Base-by-base conservation (phyloP, 176 grass and related monocot genomes). In the Aegilops tauschii region DNA sequence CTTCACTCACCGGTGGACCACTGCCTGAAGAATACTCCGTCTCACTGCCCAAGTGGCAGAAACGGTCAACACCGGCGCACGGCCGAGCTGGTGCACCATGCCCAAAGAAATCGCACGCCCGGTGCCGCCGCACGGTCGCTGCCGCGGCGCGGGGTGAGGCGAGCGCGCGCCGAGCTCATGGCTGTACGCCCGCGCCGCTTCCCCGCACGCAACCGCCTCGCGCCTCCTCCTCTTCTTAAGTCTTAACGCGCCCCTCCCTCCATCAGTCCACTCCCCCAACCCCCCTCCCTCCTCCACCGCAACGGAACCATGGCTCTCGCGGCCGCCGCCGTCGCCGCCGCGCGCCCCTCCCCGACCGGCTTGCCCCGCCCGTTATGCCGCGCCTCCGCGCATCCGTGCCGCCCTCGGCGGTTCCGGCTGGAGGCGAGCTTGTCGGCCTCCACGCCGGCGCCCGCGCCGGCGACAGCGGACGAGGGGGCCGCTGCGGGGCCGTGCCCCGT, bases 191-290 rank as follows among this genome's bases (percentile, higher is more conserved):
- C 39, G 44, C 77, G 91, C 90, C 93, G 44, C 92, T 95, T 94
- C 73, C 93, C 92, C 82, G 82, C 96, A 98, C 96, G 96, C 93
- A 94, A 96, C 88, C 9, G 29, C 83, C 90, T 85, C 92, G 72
- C 76, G 82, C 89, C 83, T 54, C 66, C 14, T 70, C 90, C 71
- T 86, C 88, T 77, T 83, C 88, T 83, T 84, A 85, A 87, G 67
- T 45, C 82, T 23, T 13, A 44, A 65, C 59, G 62, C 44, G 39
- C 16, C 52, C 64, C 9, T 32, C 25, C 52, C 40, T 16, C 42
- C 73, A 34, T 50, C 42, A 75, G 42, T 75, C 72, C 72, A 9
- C 50, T 52, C 56, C 56, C 56, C 54, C 54, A 18, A 21, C 54
- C 36, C 32, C 30, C 8, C 34, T 71, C 78, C 87, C 29, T 14